Evolutionary conservation across 768 basidiomycete genomes (phyloP).

Genomic region (Lactarius sanguifluus): DNA sequence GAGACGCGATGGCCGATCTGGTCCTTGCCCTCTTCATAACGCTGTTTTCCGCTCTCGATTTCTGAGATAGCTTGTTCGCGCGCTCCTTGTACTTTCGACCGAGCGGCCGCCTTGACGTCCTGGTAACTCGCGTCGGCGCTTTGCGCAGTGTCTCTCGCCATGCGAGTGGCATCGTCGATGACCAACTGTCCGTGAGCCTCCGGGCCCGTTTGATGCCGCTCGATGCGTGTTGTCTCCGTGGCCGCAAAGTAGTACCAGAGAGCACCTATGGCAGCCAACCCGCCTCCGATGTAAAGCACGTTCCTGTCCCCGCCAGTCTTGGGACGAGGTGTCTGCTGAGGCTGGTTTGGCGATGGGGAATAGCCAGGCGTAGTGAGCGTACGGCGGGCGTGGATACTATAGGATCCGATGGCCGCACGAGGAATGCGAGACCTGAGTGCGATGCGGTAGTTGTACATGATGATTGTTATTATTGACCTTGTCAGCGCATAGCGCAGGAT

Average conservation of each 20-base stretch:
- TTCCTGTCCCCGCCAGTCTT: background rate
- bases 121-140: conserved; percentile 13
- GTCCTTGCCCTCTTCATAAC: conserved; percentile 11
- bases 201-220: background rate
- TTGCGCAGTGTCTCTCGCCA: conserved; percentile 7
- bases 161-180: background rate
- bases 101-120: conserved; percentile 9
- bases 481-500: too few species aligned
- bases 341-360: conserved; percentile 8
- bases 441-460: conserved; percentile 1
- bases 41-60: conserved; percentile 20
- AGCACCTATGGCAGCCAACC: conserved; percentile 18
- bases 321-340: background rate
- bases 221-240: conserved; percentile 4
- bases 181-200: background rate
- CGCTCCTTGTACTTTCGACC: conserved; percentile 8
- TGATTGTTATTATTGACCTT: background rate
- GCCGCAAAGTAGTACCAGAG: conserved; percentile 25
- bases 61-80: conserved; percentile 8
- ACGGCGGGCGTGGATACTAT: background rate
- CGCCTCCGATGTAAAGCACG: conserved; percentile 13
- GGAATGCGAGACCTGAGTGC: conserved; percentile 13
- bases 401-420: background rate
- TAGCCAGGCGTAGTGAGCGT: conserved; percentile 12
- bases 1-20: conserved; percentile 6